Evolutionary conservation across 2,329 filamentous ascomycete genomes (phyloP), one percentile per base, ranked within the genome.

Genomic region (Tolypocladium ovalisporum): DNA sequence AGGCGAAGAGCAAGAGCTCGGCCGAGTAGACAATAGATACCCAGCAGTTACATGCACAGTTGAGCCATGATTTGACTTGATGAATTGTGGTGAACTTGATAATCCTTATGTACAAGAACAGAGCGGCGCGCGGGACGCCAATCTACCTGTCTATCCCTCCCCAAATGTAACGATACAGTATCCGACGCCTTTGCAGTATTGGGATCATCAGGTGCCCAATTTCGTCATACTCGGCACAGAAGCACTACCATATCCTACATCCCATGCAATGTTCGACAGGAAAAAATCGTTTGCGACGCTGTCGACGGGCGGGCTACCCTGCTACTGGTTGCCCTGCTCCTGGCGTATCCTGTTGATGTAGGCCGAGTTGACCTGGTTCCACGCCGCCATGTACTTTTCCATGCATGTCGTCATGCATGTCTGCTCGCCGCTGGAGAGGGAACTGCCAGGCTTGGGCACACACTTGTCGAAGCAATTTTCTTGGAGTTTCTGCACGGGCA

Each of bases 321-420:
- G 8, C 22, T 22, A 55, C 13, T 56, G 32, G 34, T 70, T 72
- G 57, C 62, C 65, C 57, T 75, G 75, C 75, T 86, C 85, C 62
- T 79, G 78, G 71, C 86, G 83, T 72, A 84, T 72, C 64, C 82
- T 79, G 61, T 73, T 72, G 66, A 90, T 82, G 70, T 90, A 90
- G 44, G 85, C 79, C 53, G 78, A 72, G 75, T 85, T 88, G 67
- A 89, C 85, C 61, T 81, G 76, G 74, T 91, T 91, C 89, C 89
- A 93, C 13, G 87, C 81, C 36, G 79, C 75, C 79, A 92, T 89
- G 78, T 92, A 93, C 73, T 92, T 92, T 66, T 92, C 88, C 83
- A 91, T 89, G 77, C 89, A 93, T 60, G 81, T 78, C 24, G 81
- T 88, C 67, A 89, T 79, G 76, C 89, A 93, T 27, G 81, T 78